Base-by-base conservation (phyloP, 2,329 filamentous ascomycete species). In the Fusarium duplospermum region DNA sequence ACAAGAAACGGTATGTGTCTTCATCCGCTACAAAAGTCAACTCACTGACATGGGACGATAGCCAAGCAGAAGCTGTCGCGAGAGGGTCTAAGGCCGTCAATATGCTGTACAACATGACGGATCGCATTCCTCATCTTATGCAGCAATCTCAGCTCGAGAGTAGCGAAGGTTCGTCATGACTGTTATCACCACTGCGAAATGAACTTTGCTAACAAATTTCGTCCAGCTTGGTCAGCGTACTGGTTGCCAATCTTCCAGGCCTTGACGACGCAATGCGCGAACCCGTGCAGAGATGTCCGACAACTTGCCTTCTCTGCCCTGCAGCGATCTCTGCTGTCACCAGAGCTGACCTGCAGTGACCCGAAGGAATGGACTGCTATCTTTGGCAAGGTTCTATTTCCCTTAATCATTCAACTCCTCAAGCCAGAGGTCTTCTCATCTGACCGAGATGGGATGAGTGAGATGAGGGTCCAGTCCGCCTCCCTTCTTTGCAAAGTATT, bases 171-270 rank as follows among this genome's bases (percentile, higher is more conserved):
- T 83, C 70, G 86, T 73, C n/a, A 47, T 35, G 5, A 36, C 11
- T 20, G 24, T 24, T 4, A 16, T 18, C 4, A 33, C 18, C 18
- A n/a, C 60, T 13, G 2, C n/a, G 22, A 6, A 16, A 20, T 42
- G 7, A n/a, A 14, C n/a, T 22, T 58, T 47, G 36, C 58, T 79
- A 40, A 81, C 47, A 13, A 33, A n/a, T 36, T 24, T 7, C 16
- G 56, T n/a, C 72, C 14, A 93, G 96, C 96, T 16, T 99, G 96
- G 96, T 95, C 94, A 60, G 94, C 96, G 10, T 99, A 99, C 82
- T 99, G 96, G 96, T 92, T 95, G 16, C 96, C 96, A 2, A 95
- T 99, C 29, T 96, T 99, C 83, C 91, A 94, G 76, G 93, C 94
- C 7, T 86, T 99, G 20, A 96, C 93, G 4, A 91, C 91, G 6